Evolutionary conservation across 805 yeast genomes (phyloP).

Genomic region (Sporopachydermia quercuum): DNA sequence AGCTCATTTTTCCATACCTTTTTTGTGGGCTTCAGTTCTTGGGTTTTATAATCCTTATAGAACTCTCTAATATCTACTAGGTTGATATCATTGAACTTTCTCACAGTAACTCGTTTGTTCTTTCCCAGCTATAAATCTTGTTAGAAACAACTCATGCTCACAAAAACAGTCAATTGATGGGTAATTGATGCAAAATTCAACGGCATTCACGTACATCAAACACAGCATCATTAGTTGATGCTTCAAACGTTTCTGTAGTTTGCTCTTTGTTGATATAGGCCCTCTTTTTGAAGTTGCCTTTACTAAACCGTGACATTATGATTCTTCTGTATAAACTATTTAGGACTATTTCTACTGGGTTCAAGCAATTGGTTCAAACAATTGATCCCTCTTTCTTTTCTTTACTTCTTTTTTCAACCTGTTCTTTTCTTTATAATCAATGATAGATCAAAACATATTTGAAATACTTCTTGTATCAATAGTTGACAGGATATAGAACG

Average conservation of each 20-base stretch:
- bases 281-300: background rate
- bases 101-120: conserved; percentile 50
- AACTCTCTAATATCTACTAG: conserved; percentile 63
- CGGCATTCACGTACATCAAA: background rate
- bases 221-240: background rate
- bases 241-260: background rate
- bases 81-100: conserved; percentile 43
- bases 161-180: no score
- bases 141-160: no score
- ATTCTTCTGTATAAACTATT: no score
- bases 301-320: background rate
- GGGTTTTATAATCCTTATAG: conserved; percentile 37
- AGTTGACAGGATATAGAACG: no score
- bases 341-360: no score
- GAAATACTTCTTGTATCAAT: no score
- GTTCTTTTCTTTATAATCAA: no score
- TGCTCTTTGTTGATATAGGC: conserved; percentile 1
- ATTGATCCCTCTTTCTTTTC: no score
- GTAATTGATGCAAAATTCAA: no score
- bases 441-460: no score
- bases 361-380: no score
- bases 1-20: conserved; percentile 23
- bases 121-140: conserved; percentile 25
- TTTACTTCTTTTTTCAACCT: no score
- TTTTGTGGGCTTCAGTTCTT: conserved; percentile 55